A percentile compares a stretch with the other conserved stretches of the same genome.
phyloP scores from a whole-genome alignment of 257 asterid species.

The Pogostemon cablin region DNA sequence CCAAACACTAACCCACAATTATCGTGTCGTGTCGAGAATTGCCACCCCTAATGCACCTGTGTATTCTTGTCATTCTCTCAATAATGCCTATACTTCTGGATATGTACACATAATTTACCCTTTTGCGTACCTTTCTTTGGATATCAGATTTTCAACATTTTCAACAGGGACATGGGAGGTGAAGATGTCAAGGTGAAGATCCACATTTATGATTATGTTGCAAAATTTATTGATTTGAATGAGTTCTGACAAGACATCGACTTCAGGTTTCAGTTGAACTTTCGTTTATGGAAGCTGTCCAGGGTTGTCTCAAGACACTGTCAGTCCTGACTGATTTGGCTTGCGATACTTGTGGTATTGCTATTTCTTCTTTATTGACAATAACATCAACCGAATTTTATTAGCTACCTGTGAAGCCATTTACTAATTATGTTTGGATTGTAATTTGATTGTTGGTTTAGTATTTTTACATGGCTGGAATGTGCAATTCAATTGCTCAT shows the following conservation, averaged over 20 bases:
- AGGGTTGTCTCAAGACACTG: slow-evolving; percentile 83
- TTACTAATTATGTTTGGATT: slow-evolving; percentile 18
- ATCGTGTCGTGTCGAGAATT: no score
- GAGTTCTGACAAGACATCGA: slow-evolving; percentile 33
- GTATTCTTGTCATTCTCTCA: slow-evolving; percentile 15
- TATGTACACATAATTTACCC: slow-evolving; percentile 34
- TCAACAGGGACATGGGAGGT: slow-evolving; percentile 70
- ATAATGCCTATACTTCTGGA: slow-evolving; percentile 20
- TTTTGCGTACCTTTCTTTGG: slow-evolving; percentile 32
- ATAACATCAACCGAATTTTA: not conserved
- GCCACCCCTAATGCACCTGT: not conserved
- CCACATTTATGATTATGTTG: slow-evolving; percentile 32
- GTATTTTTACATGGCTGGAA: not conserved
- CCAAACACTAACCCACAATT: no score
- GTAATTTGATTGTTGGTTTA: slow-evolving; percentile 12
- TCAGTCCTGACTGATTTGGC: slow-evolving; percentile 66
- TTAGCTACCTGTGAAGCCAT: slow-evolving; percentile 9
- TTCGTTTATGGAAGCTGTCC: slow-evolving; percentile 98
- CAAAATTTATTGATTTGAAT: slow-evolving; percentile 23
- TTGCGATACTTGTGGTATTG: slow-evolving; percentile 79
- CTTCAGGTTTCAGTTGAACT: slow-evolving; percentile 67
- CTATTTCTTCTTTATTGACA: slow-evolving; percentile 15
- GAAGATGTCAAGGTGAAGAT: slow-evolving; percentile 75
- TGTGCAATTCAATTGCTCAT: slow-evolving; percentile 2
- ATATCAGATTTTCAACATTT: slow-evolving; percentile 63